phyloP scores from a whole-genome alignment of 2,329 filamentous ascomycete species.

The Pseudogymnoascus sp. region DNA sequence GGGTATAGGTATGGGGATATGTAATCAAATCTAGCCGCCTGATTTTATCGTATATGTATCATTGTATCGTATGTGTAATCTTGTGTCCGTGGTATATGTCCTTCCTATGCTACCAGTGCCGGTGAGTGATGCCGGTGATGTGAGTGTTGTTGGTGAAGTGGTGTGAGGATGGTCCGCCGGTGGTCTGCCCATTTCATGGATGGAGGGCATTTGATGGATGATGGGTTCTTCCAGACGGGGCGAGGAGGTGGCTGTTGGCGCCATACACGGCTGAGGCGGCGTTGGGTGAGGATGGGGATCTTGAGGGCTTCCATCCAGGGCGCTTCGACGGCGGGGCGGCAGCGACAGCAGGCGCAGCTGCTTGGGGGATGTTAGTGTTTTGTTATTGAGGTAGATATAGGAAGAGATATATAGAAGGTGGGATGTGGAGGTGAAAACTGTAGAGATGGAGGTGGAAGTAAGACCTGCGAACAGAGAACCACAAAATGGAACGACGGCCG shows the following conservation, averaged over 20 bases:
- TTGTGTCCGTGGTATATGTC: not conserved
- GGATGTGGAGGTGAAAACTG: too few relatives aligned
- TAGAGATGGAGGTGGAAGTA: too few relatives aligned
- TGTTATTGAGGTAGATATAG: not conserved
- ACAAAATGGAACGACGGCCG: too few relatives aligned
- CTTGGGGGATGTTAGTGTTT: not conserved
- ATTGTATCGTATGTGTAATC: not conserved
- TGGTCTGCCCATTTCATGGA: not conserved
- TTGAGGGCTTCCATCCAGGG: constrained; percentile 5
- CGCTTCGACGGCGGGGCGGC: not conserved
- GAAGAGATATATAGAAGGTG: not conserved
- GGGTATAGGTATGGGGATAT: not conserved
- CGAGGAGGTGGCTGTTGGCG: not conserved
- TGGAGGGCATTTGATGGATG: not conserved
- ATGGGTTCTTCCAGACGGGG: not conserved
- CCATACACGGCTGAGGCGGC: not conserved
- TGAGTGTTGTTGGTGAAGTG: not conserved
- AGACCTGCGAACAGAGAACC: too few relatives aligned
- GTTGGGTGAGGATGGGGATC: not conserved
- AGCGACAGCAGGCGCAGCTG: not conserved
- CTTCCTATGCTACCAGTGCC: not conserved
- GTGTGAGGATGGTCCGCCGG: not conserved
- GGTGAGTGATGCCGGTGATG: not conserved
- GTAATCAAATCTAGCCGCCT: not conserved
- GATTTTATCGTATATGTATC: not conserved